These are phyloP conservation scores for Botryosphaeria dothidea DNA, from an alignment of 2,329 filamentous ascomycete species.

Conservation along the genomic window DNA sequence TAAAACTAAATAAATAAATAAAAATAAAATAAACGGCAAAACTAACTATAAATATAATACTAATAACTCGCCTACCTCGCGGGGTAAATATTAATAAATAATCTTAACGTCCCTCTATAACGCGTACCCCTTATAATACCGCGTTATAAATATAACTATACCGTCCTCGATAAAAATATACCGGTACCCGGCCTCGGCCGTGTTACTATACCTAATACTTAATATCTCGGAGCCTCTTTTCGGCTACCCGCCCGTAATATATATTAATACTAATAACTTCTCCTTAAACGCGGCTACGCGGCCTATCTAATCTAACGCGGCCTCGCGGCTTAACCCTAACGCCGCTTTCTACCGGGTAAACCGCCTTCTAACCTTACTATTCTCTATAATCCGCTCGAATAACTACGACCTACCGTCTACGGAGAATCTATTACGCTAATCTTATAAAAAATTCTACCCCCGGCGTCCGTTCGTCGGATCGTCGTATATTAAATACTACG, in stretches of 20 bases:
- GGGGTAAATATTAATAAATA: too few species aligned
- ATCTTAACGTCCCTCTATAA: too few species aligned
- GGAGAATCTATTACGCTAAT: conserved; percentile 16
- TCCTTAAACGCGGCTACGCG: conserved; percentile 17
- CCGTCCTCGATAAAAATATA: conserved; percentile 28
- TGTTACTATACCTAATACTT: conserved; percentile 26
- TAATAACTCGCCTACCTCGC: too few species aligned
- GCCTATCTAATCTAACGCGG: background rate
- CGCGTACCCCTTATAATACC: too few species aligned
- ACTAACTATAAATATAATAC: too few species aligned
- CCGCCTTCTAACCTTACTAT: background rate
- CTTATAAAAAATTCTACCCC: conserved; percentile 23
- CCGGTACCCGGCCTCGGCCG: conserved; percentile 9
- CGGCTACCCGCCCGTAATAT: conserved; percentile 24
- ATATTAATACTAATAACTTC: conserved; percentile 26
- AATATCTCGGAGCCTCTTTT: conserved; percentile 24
- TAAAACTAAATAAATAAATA: too few species aligned
- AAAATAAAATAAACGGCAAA: too few species aligned
- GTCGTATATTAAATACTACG: conserved; percentile 19
- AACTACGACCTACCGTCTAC: background rate
- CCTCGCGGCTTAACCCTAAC: background rate
- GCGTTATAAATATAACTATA: conserved; percentile 22
- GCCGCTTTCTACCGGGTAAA: background rate
- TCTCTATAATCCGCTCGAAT: background rate
- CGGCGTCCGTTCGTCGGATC: conserved; percentile 17